Conservation (phyloP, 2,329 filamentous ascomycete species). For the Dendryphion nanum region DNA sequence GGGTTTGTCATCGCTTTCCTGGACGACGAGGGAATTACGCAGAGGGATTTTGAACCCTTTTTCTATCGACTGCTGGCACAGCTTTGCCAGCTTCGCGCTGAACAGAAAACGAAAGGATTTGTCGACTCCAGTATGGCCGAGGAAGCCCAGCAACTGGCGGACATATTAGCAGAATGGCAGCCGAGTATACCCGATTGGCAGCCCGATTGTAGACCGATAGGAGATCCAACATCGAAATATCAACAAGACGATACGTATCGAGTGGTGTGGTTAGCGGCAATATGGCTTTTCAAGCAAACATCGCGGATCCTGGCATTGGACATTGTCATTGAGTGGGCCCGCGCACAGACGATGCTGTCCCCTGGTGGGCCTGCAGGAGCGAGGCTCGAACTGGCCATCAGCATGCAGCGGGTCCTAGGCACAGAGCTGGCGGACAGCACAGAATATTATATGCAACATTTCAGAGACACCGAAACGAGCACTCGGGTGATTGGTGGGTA, state of each 20-base stretch:
- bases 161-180: slow-evolving; percentile 6
- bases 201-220: slow-evolving; percentile 1
- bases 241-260: slow-evolving; percentile 6
- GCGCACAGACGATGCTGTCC: background rate
- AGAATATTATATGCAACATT: slow-evolving; percentile 8
- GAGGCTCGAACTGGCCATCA: slow-evolving; percentile 1
- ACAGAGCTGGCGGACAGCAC: slow-evolving; percentile 9
- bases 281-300: slow-evolving; percentile 10
- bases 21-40: slow-evolving; percentile 5
- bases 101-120: slow-evolving; percentile 10
- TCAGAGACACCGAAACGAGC: slow-evolving; percentile 3
- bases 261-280: slow-evolving; percentile 9
- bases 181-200: slow-evolving; percentile 4
- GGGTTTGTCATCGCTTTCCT: slow-evolving; percentile 6
- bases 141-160: slow-evolving; percentile 6
- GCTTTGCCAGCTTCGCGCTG: slow-evolving; percentile 7
- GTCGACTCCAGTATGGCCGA: slow-evolving; percentile 7
- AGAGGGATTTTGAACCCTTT: slow-evolving; percentile 7
- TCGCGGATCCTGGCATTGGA: slow-evolving; percentile 10
- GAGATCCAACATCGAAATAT: background rate
- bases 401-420: slow-evolving; percentile 4
- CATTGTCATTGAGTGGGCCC: slow-evolving; percentile 10
- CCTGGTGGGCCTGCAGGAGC: background rate
- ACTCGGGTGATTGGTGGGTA: slow-evolving; percentile 8
- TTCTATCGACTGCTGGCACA: slow-evolving; percentile 10